A percentile compares a stretch with the other conserved stretches of the same genome.
These are phyloP conservation scores for Musa beccarii DNA, from an alignment of 176 grass and related monocot species.

Conservation along the genomic window DNA sequence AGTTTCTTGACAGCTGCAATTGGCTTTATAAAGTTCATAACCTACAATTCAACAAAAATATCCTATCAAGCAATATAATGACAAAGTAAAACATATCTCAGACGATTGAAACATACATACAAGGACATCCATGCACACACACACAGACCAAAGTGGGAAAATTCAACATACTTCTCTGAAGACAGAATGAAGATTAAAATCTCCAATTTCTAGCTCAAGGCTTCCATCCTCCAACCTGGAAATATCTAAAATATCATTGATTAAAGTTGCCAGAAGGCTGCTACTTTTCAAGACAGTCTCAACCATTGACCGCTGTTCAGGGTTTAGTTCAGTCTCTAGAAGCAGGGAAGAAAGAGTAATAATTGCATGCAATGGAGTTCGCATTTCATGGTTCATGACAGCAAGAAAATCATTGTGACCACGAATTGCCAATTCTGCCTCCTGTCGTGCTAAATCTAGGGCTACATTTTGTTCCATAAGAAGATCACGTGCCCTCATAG, in stretches of 20 bases:
- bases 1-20: constrained; percentile 13
- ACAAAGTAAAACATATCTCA: not conserved
- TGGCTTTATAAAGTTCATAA: not conserved
- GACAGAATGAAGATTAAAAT: constrained; percentile 6
- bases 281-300: constrained; percentile 81
- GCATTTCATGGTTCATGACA: no score
- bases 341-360: constrained; percentile 79
- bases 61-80: no score
- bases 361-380: constrained; percentile 41
- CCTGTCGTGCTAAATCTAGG: constrained; percentile 59
- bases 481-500: constrained; percentile 74
- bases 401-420: not conserved
- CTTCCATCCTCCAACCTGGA: constrained; percentile 85
- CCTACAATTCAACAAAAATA: not conserved
- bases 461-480: constrained; percentile 87
- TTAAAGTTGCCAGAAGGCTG: constrained; percentile 84
- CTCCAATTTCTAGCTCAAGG: constrained; percentile 16
- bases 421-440: constrained; percentile 83
- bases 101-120: not conserved
- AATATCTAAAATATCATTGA: constrained; percentile 17
- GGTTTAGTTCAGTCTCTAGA: constrained; percentile 71
- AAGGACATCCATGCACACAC: no score
- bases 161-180: constrained; percentile 1
- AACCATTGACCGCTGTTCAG: constrained; percentile 76
- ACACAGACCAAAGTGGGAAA: no score